Base-by-base conservation (phyloP, 2,329 filamentous ascomycete species). In the Atkinsonella texensis region DNA sequence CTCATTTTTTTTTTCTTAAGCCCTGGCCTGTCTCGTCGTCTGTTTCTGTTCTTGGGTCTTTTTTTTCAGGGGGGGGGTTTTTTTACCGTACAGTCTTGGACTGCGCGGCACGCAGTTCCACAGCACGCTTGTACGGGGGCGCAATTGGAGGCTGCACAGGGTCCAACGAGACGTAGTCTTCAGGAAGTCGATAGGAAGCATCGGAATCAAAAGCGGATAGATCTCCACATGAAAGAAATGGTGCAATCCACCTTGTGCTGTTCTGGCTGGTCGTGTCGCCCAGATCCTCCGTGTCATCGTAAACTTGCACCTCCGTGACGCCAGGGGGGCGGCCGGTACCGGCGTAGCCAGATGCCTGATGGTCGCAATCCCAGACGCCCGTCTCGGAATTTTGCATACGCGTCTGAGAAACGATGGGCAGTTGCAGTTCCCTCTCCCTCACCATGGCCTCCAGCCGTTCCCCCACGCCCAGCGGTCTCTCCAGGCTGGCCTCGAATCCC, bases 201-300 rank as follows among this genome's bases (percentile, higher is more conserved):
- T 98, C 93, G 0, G 91, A 89, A 71, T 98, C 93, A 71, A 90
- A 98, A 11, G 88, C 84, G 23, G 89, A 94, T 50, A 98, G 75
- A 68, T 98, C 93, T 45, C 93, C 93, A 65, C 93, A 98, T n/a
- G 93, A 90, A 61, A 98, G 79, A 65, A 98, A 98, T 0, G 91
- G 89, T 3, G 90, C 89, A 59, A 97, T 91, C 89, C 91, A 97
- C 48, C 85, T 74, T 67, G 54, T 81, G 74, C 48, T 68, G 58
- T 53, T 56, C 47, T 60, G 57, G 41, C 54, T 80, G 74, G 47
- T 68, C 58, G 52, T 56, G 48, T 53, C 60, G 48, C 55, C 56
- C 20, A 57, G 61, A 43, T 61, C 67, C 55, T 56, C 65, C 12
- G 57, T 54, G 23, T 67, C 65, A 56, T 74, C 77, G 63, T 81